These are phyloP conservation scores for Croton setiger DNA, from an alignment of 441 rosid species.

Conservation along the genomic window DNA sequence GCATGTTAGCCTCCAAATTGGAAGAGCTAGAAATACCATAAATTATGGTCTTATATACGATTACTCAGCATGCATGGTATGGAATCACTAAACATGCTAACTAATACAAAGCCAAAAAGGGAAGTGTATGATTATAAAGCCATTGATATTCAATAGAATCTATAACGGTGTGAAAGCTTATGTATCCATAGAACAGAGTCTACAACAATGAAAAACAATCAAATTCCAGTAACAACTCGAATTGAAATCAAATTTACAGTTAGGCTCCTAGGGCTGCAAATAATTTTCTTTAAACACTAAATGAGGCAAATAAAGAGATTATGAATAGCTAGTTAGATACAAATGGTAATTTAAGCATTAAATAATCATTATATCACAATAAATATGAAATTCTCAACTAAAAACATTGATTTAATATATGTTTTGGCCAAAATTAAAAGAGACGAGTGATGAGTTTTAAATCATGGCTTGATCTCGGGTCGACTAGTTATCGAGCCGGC, in stretches of 20 bases:
- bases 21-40: not conserved
- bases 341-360: no score
- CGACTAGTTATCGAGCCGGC: no score
- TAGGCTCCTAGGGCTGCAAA: not conserved
- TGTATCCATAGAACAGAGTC: not conserved
- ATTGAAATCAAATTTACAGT: not conserved
- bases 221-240: not conserved
- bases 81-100: not conserved
- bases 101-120: not conserved
- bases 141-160: not conserved
- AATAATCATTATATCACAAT: no score
- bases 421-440: no score
- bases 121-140: not conserved
- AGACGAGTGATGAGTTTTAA: no score
- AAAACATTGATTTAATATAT: no score
- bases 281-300: no score
- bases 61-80: not conserved
- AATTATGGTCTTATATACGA: not conserved
- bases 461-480: no score
- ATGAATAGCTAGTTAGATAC: no score
- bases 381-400: no score
- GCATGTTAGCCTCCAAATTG: not conserved
- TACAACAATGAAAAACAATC: not conserved
- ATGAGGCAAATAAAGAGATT: no score
- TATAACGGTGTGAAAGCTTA: not conserved